Conservation (phyloP, 1,284 basidiomycete species). For the Earliella scabrosa region DNA sequence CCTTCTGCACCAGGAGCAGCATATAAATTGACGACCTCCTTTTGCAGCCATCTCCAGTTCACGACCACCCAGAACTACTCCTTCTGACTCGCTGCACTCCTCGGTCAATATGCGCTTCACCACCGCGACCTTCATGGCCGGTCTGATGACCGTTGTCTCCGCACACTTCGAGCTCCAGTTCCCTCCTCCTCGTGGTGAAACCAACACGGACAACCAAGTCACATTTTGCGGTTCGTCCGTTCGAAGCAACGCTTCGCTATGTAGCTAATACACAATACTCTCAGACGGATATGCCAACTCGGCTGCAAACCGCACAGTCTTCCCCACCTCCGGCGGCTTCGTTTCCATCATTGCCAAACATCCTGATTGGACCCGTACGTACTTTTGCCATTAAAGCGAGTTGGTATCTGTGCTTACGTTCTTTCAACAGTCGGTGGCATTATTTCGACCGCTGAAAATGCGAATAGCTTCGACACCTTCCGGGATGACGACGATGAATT, state of each 20-base stretch:
- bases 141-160: conserved; percentile 41
- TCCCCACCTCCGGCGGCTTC: conserved; percentile 63
- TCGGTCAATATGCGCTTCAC: conserved; percentile 38
- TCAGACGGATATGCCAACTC: conserved; percentile 58
- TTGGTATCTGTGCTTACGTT: not conserved
- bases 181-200: conserved; percentile 62
- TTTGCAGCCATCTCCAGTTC: conserved; percentile 10
- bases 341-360: conserved; percentile 66
- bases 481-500: conserved; percentile 26
- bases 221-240: conserved; percentile 54
- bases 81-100: not conserved
- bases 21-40: conserved; percentile 16
- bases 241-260: not conserved
- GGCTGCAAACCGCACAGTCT: conserved; percentile 55
- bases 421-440: conserved; percentile 51
- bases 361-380: conserved; percentile 55
- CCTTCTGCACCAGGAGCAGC: not conserved
- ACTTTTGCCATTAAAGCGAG: not conserved
- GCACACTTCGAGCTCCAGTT: conserved; percentile 77
- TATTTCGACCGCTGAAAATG: conserved; percentile 59
- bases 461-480: conserved; percentile 64
- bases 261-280: not conserved
- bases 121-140: conserved; percentile 32
- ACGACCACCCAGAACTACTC: not conserved
- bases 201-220: conserved; percentile 61